Percentiles rank a stretch among this genome's conserved stretches.
Conservation (phyloP, 495 filamentous ascomycete species). For the Penicillium silybi region DNA sequence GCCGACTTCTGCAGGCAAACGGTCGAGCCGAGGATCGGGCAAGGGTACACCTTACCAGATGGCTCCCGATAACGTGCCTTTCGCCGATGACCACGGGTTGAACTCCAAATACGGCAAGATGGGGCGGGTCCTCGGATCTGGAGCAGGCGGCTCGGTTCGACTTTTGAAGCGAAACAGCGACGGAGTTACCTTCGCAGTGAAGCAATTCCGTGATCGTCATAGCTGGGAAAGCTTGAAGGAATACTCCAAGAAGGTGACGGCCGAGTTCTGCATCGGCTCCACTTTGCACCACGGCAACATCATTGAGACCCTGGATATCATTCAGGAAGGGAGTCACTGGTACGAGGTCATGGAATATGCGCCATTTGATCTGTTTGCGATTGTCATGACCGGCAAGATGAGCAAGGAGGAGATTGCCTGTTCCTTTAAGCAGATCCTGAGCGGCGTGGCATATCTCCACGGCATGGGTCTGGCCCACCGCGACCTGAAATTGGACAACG, state of each 20-base stretch:
- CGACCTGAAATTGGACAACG: constrained; percentile 96
- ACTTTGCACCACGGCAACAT: constrained; percentile 98
- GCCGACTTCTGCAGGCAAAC: constrained; percentile 44
- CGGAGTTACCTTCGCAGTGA: constrained; percentile 90
- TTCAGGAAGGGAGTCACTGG: constrained; percentile 92
- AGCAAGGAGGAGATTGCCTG: constrained; percentile 84
- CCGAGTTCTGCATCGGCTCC: constrained; percentile 97
- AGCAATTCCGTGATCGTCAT: constrained; percentile 92
- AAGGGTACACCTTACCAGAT: constrained; percentile 56
- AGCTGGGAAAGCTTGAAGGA: constrained; percentile 90
- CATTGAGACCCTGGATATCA: constrained; percentile 95
- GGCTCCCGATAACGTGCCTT: constrained; percentile 67
- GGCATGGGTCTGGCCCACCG: constrained; percentile 94
- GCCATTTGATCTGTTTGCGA: constrained; percentile 95
- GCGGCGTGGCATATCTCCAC: constrained; percentile 95
- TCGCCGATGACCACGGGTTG: constrained; percentile 90
- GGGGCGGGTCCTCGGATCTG: constrained; percentile 87
- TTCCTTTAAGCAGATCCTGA: constrained; percentile 90
- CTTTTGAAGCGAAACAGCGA: constrained; percentile 91
- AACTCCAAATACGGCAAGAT: constrained; percentile 92
- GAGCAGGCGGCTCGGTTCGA: constrained; percentile 91
- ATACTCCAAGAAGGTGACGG: constrained; percentile 98
- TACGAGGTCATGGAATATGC: constrained; percentile 99
- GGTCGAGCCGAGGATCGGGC: constrained; percentile 36
- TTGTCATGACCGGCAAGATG: constrained; percentile 99